Percentiles rank a stretch among this genome's conserved stretches.
These are phyloP conservation scores for Talaromyces sp. DNA, from an alignment of 2,329 filamentous ascomycete species.

Conservation along the genomic window DNA sequence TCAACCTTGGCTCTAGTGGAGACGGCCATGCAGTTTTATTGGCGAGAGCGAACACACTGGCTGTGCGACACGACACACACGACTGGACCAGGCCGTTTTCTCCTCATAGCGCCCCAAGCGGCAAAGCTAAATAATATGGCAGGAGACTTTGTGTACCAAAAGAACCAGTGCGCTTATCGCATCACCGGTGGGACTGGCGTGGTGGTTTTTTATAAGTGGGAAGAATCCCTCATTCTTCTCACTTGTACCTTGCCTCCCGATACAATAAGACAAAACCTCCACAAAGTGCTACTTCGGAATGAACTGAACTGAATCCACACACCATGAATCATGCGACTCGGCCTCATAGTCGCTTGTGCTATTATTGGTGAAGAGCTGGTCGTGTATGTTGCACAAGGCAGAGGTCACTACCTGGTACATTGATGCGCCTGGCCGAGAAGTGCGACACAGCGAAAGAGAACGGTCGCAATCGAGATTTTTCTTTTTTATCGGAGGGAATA, in stretches of 20 bases:
- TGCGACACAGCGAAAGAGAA: background rate
- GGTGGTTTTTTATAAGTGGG: background rate
- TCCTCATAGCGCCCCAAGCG: background rate
- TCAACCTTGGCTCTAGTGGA: background rate
- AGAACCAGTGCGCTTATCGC: background rate
- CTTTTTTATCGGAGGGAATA: background rate
- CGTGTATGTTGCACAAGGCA: background rate
- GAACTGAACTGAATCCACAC: background rate
- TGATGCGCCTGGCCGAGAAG: background rate
- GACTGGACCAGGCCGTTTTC: background rate
- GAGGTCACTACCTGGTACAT: constrained; percentile 1
- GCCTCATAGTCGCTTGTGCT: background rate
- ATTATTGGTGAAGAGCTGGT: background rate
- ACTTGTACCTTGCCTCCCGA: background rate
- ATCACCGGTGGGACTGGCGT: background rate
- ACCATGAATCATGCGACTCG: constrained; percentile 6
- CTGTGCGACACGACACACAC: background rate
- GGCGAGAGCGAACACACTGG: background rate
- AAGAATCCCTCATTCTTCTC: background rate
- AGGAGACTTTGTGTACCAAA: background rate
- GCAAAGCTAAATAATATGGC: background rate
- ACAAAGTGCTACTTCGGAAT: background rate
- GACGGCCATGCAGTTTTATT: background rate
- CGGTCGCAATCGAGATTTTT: background rate
- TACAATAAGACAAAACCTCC: background rate